Evolutionary conservation across 495 filamentous ascomycete genomes (phyloP), one percentile per base, ranked within the genome.

Genomic region (Emericellopsis terricola): DNA sequence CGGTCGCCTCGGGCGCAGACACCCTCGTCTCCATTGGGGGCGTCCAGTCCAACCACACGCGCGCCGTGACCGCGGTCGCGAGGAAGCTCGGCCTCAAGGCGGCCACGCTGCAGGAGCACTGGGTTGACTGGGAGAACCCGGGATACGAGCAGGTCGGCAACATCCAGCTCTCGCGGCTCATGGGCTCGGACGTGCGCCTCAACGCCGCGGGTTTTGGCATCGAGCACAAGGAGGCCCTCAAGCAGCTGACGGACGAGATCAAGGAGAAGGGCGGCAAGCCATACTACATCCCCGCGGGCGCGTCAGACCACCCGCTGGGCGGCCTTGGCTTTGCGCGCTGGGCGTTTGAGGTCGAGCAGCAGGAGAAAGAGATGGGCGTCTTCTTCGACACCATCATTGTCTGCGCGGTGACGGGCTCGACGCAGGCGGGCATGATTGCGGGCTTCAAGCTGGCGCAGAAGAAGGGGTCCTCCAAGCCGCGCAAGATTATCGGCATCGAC

Each of bases 231-330:
- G 42, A 40, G 3, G 71, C 66, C 0, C 57, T 70, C 7, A 46
- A 47, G 19, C 38, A 44, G 1, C 53, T 74, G 1, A 49, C 58
- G 32, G 40, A 60, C n/a, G 60, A 69, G 42, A 55, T 66, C 11
- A 41, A 39, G 4, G 48, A 37, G 0, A 29, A 39, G 0, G 74
- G 73, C 0, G 58, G 56, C 14, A 66, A 57, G 41, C 68, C 71
- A 4, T 79, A 77, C 35, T 75, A 68, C 42, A 75, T 78, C 29
- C 73, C 74, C 1, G 70, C 71, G 0, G 72, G 73, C 1, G 71
- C 70, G 1, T 73, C 68, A 7, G 69, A 75, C 43, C 72, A 79
- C 39, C 68, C 70, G n/a, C 48, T 76, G 0, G 73, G 74, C 1
- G 73, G 72, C 0, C 35, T 78, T 15, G 74, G 74, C 1, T 78